Evolutionary conservation across 2,329 filamentous ascomycete genomes (phyloP), one percentile per base, ranked within the genome.

Genomic region (Raffaelea albimanens): DNA sequence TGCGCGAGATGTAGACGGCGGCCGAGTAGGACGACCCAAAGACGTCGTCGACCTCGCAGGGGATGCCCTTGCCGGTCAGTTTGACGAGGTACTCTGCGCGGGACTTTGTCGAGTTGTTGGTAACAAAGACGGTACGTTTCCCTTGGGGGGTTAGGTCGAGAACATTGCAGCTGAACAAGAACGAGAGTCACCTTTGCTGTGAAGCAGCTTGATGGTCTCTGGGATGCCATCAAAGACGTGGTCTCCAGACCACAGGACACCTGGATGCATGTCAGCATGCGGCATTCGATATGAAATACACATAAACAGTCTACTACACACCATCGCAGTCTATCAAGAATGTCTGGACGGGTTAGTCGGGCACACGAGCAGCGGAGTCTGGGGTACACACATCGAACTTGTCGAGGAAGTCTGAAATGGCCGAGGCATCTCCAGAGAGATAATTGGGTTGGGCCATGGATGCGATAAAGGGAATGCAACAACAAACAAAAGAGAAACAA

Each of bases 271-370:
- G 19, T 41, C 45, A 23, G 43, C 49, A 29, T 29, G 25, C 25
- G 7, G 25, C 25, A 29, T 7, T 29, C 25, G 25, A 13, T 29
- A n/a, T n/a, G n/a, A n/a, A n/a, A n/a, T n/a, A n/a, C n/a, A n/a
- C n/a, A n/a, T n/a, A n/a, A n/a, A n/a, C n/a, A n/a, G n/a, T n/a
- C 25, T 7, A 13, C 7, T 13, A 61, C 72, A 59, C 71, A 95
- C 91, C 93, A 79, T 98, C 93, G 68, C 93, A 98, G 64, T 98
- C 93, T 60, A 98, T 87, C 13, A 98, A 73, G 61, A 98, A 97
- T 33, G 87, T 82, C 88, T 95, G 56, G 23, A 25, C 48, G n/a
- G 47, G 53, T 50, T 38, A 55, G 41, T 29, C 7, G 25, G 13
- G 25, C 13, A 7, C 13, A 29, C 13, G 25, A 13, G 7, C 25